These are phyloP conservation scores for Gossypium gossypioides DNA, from an alignment of 441 rosid genomes.

Conservation along the genomic window DNA sequence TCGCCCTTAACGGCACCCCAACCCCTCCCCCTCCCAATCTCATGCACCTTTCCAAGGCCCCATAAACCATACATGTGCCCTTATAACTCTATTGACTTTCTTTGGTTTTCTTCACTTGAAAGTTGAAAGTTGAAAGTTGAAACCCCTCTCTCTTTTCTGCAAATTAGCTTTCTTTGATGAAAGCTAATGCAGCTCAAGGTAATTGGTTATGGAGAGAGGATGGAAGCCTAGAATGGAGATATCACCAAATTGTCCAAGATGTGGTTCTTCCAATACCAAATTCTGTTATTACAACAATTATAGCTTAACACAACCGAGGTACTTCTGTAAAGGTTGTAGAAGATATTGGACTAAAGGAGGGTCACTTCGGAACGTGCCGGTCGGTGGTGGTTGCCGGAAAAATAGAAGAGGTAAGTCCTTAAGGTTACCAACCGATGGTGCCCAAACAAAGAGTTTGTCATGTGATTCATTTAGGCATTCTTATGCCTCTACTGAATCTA, in stretches of 20 bases:
- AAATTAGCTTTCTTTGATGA: constrained; percentile 1
- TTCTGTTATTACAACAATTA: constrained; percentile 74
- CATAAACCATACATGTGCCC: not conserved
- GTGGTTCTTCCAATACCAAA: constrained; percentile 59
- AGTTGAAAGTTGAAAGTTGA: no score
- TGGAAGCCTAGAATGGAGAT: constrained; percentile 44
- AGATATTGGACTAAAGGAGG: constrained; percentile 75
- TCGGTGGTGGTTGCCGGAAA: constrained; percentile 61
- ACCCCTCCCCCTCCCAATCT: constrained; percentile 21
- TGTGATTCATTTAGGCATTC: constrained; percentile 9
- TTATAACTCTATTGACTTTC: constrained; percentile 8
- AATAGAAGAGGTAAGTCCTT: constrained; percentile 39
- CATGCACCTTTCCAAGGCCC: constrained; percentile 16
- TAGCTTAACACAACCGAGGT: constrained; percentile 63
- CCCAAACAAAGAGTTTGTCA: not conserved
- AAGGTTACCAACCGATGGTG: constrained; percentile 18
- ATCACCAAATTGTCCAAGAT: constrained; percentile 55
- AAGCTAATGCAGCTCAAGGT: not conserved
- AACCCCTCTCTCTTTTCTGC: constrained; percentile 1
- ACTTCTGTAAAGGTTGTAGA: constrained; percentile 65
- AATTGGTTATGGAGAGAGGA: constrained; percentile 36
- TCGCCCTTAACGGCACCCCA: constrained; percentile 30
- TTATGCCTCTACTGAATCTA: constrained; percentile 14
- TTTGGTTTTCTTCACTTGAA: not conserved
- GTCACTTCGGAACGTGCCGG: constrained; percentile 52